A percentile compares a stretch with the other conserved stretches of the same genome.
phyloP scores from a whole-genome alignment of 805 yeast genomes.

The Cyberlindnera misumaiensis region DNA sequence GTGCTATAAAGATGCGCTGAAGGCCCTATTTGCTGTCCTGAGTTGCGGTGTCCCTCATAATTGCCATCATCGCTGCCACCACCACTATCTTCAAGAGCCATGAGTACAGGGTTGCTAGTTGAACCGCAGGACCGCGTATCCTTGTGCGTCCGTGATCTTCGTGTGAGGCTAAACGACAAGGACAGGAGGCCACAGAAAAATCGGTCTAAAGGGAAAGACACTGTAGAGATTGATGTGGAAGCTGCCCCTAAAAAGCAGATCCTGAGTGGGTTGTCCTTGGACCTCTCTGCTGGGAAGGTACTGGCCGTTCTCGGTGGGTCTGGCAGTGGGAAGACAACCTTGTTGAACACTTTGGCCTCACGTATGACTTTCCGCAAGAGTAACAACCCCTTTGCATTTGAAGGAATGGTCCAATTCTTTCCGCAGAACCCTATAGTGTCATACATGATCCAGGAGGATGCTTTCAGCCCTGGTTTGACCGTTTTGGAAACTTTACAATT shows the following conservation, averaged over 20 bases:
- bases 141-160: conserved; percentile 9
- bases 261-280: conserved; percentile 48
- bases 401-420: conserved; percentile 33
- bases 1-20: too few relatives aligned
- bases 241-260: conserved; percentile 25
- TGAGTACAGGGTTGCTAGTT: conserved; percentile 1
- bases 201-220: neutral
- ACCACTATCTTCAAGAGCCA: neutral
- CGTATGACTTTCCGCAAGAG: conserved; percentile 21
- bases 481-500: conserved; percentile 62
- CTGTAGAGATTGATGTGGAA: neutral
- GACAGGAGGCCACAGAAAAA: neutral
- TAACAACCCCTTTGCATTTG: conserved; percentile 28
- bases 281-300: conserved; percentile 52
- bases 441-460: conserved; percentile 72
- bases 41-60: too few relatives aligned
- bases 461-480: conserved; percentile 63
- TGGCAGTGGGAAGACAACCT: conserved; percentile 81
- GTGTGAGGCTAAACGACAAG: conserved; percentile 5
- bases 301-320: conserved; percentile 85
- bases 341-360: conserved; percentile 59
- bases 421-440: conserved; percentile 31
- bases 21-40: too few relatives aligned
- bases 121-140: conserved; percentile 4
- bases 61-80: too few relatives aligned